Percentiles rank a stretch among this genome's conserved stretches.
These are phyloP conservation scores for Trichoderma reesei DNA, from an alignment of 495 filamentous ascomycete genomes.

Conservation along the genomic window DNA sequence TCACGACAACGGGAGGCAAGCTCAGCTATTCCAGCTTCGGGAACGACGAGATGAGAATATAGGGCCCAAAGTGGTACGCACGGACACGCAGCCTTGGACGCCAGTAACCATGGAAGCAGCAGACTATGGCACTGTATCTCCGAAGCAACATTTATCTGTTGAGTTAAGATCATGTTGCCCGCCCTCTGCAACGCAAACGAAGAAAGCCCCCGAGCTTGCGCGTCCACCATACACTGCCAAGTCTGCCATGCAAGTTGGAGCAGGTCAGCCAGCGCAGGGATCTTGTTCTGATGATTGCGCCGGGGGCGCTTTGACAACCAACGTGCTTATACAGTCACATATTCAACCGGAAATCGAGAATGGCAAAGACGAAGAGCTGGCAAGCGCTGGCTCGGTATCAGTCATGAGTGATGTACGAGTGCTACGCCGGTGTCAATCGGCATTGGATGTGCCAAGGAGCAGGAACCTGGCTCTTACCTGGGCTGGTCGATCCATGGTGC, in stretches of 20 bases:
- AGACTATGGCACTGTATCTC: background rate
- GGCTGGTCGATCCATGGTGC: background rate
- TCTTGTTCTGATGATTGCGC: background rate
- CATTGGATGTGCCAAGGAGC: background rate
- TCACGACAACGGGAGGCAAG: background rate
- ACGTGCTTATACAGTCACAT: background rate
- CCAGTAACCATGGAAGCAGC: background rate
- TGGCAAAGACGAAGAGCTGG: background rate
- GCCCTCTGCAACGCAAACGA: too few species aligned
- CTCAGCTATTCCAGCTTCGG: background rate
- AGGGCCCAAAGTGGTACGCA: background rate
- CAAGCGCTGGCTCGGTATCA: background rate
- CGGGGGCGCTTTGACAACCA: background rate
- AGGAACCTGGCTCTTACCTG: background rate
- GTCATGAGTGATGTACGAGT: background rate
- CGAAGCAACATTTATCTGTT: background rate
- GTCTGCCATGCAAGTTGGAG: too few species aligned
- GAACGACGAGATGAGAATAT: background rate
- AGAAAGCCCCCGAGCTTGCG: too few species aligned
- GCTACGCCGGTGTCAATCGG: background rate
- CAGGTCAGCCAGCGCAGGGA: too few species aligned
- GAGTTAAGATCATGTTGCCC: too few species aligned
- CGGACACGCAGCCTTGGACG: background rate
- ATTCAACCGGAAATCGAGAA: background rate
- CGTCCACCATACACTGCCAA: too few species aligned